Evolutionary conservation across 1,284 basidiomycete species (phyloP).

Genomic region (Athelia sp.): DNA sequence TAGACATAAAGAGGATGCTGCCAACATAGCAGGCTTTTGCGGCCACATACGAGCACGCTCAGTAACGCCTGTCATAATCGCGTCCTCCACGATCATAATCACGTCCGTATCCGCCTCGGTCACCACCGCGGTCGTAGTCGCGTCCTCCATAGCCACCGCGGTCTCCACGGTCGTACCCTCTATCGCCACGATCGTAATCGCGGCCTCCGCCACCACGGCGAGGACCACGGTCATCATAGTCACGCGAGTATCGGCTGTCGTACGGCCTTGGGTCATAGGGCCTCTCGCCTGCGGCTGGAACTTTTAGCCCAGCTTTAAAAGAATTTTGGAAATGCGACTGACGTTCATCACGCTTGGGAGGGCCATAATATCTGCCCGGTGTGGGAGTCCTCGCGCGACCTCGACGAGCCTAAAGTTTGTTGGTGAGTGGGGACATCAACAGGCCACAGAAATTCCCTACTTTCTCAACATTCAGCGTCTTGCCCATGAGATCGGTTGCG

Average conservation of each 20-base stretch:
- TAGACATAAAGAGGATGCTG: too few relatives aligned
- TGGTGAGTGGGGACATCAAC: not conserved
- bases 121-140: conserved; percentile 20
- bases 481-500: conserved; percentile 82
- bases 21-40: not conserved
- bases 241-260: conserved; percentile 70
- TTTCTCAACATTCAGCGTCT: conserved; percentile 83
- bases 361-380: conserved; percentile 91
- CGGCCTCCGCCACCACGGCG: conserved; percentile 19
- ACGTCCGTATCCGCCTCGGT: conserved; percentile 26
- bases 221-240: conserved; percentile 52
- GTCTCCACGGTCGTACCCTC: conserved; percentile 24
- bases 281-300: conserved; percentile 48
- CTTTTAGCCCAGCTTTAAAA: too few relatives aligned
- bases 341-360: conserved; percentile 75
- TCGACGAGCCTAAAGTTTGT: conserved; percentile 74
- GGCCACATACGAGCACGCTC: too few relatives aligned
- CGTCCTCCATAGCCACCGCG: conserved; percentile 10
- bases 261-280: conserved; percentile 79
- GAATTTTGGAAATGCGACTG: conserved; percentile 10
- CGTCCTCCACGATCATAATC: conserved; percentile 36
- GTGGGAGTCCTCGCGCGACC: conserved; percentile 94
- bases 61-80: conserved; percentile 40
- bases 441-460: conserved; percentile 31
- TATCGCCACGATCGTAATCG: conserved; percentile 20